A percentile compares a stretch with the other conserved stretches of the same genome.
These are phyloP conservation scores for Abrus pulchellus DNA, from an alignment of 306 rosid species.

Conservation along the genomic window DNA sequence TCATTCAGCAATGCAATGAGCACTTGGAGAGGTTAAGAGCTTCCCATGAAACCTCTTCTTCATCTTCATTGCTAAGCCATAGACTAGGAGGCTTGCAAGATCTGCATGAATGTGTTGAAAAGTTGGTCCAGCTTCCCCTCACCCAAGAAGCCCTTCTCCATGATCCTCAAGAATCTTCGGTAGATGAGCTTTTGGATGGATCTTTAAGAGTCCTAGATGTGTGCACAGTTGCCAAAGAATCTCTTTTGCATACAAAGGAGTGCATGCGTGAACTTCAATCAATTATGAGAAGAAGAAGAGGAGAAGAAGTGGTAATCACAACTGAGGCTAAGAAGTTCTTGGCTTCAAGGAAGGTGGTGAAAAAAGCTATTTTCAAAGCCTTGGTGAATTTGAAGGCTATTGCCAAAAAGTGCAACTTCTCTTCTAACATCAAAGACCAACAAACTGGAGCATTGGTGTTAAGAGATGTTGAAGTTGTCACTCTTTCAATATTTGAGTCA, in stretches of 20 bases:
- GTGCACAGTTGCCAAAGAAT: slow-evolving; percentile 43
- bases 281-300: slow-evolving; percentile 40
- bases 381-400: slow-evolving; percentile 34
- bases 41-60: slow-evolving; percentile 46
- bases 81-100: slow-evolving; percentile 33
- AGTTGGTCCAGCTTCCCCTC: slow-evolving; percentile 43
- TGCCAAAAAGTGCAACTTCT: slow-evolving; percentile 11
- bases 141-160: slow-evolving; percentile 39
- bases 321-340: slow-evolving; percentile 41
- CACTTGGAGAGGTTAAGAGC: slow-evolving; percentile 38
- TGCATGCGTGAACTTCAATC: slow-evolving; percentile 42
- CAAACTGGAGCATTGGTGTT: slow-evolving; percentile 24
- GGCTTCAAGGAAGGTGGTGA: slow-evolving; percentile 46
- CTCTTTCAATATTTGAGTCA: slow-evolving; percentile 37
- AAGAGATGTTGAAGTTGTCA: slow-evolving; percentile 33
- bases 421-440: slow-evolving; percentile 9
- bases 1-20: slow-evolving; percentile 45
- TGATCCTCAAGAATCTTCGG: slow-evolving; percentile 40
- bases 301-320: slow-evolving; percentile 20
- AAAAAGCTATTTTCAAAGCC: slow-evolving; percentile 40
- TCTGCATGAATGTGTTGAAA: slow-evolving; percentile 45
- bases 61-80: slow-evolving; percentile 38
- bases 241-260: slow-evolving; percentile 47
- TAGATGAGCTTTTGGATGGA: slow-evolving; percentile 49
- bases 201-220: slow-evolving; percentile 50